Percentiles rank a stretch among this genome's conserved stretches.
Evolutionary conservation across 176 grass and related monocot species (phyloP).

Genomic region (Metroxylon sagu): DNA sequence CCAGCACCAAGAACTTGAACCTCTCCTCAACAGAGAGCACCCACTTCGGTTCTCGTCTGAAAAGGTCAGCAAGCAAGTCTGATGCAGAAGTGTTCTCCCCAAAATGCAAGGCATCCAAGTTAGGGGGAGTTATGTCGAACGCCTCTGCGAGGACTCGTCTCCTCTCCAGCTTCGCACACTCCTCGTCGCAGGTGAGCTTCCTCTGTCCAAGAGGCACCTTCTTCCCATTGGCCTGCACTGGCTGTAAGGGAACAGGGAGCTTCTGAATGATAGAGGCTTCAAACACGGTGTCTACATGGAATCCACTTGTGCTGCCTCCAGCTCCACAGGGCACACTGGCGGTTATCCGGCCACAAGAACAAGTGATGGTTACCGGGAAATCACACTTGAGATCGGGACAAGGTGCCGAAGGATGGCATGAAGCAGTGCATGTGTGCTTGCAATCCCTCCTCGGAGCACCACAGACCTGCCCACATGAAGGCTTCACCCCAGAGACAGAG

Average conservation of each 20-base stretch:
- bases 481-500: conserved; percentile 54
- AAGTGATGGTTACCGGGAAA: conserved; percentile 47
- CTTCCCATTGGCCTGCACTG: conserved; percentile 56
- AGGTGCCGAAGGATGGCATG: conserved; percentile 64
- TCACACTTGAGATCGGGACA: conserved; percentile 85
- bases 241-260: conserved; percentile 60
- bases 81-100: conserved; percentile 50
- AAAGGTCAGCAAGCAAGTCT: conserved; percentile 56
- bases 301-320: conserved; percentile 32
- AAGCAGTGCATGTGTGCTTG: conserved; percentile 75
- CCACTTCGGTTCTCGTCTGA: conserved; percentile 79
- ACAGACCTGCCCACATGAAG: conserved; percentile 84
- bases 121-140: conserved; percentile 79
- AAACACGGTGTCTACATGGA: conserved; percentile 35
- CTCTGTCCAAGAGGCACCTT: conserved; percentile 85
- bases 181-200: conserved; percentile 84
- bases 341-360: conserved; percentile 70
- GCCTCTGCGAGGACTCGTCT: conserved; percentile 82
- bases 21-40: conserved; percentile 82
- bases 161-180: conserved; percentile 76
- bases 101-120: conserved; percentile 80
- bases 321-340: conserved; percentile 65
- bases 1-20: conserved; percentile 85
- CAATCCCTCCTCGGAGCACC: conserved; percentile 81
- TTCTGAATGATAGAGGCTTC: conserved; percentile 76